phyloP scores from a whole-genome alignment of 2,329 filamentous ascomycete species.

The Aspergillus aculeatus region DNA sequence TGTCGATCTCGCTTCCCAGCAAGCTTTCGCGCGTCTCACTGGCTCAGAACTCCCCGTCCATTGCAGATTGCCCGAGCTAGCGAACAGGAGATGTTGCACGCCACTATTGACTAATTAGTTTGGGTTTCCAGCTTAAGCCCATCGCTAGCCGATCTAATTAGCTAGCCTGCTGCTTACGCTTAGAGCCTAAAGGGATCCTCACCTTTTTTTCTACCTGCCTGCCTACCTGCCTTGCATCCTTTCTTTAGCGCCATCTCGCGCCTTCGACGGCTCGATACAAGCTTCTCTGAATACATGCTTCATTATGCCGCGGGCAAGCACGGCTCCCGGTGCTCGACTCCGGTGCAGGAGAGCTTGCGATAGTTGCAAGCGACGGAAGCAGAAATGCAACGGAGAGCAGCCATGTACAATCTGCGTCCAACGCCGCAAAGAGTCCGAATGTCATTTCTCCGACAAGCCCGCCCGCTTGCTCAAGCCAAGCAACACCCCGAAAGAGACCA shows the following conservation, averaged over 20 bases:
- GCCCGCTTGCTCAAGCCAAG: slow-evolving; percentile 34
- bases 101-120: background rate
- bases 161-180: background rate
- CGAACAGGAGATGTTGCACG: background rate
- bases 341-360: slow-evolving; percentile 44
- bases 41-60: background rate
- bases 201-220: background rate
- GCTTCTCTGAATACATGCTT: background rate
- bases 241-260: background rate
- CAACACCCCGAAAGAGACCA: slow-evolving; percentile 27
- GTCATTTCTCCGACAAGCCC: slow-evolving; percentile 41
- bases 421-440: slow-evolving; percentile 43
- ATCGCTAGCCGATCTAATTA: background rate
- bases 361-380: slow-evolving; percentile 49
- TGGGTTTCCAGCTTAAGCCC: background rate
- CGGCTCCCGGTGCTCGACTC: slow-evolving; percentile 31
- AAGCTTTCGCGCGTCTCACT: background rate
- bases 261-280: background rate
- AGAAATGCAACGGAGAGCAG: slow-evolving; percentile 53
- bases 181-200: background rate
- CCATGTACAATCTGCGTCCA: slow-evolving; percentile 53
- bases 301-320: slow-evolving; percentile 33
- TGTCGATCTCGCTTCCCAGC: background rate
- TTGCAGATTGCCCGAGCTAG: background rate
- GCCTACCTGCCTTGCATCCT: background rate